Evolutionary conservation across 2,329 filamentous ascomycete species (phyloP), one percentile per base, ranked within the genome.

Genomic region (Mycogone perniciosa): DNA sequence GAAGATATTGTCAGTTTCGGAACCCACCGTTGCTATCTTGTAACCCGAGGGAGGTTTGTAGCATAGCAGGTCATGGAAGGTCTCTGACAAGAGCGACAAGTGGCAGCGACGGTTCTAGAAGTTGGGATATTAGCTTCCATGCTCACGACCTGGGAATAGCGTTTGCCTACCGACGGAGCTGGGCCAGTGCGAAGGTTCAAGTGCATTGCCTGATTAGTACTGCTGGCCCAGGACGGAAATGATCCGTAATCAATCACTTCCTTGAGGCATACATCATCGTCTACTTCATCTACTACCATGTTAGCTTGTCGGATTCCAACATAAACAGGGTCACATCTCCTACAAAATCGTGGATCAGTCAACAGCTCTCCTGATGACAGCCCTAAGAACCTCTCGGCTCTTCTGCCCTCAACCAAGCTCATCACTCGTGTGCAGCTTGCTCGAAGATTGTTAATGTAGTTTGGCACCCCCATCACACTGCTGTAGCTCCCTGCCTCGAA

Each of bases 341-440:
- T 63, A 80, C 78, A 59, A 37, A 75, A 69, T n/a, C 79, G 64
- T 1, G 67, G 57, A 39, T 76, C 69, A 3, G 72, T 68, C 1
- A 73, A 66, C 1, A 77, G 62, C 2, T 72, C 67, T 0, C 71
- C 69, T 2, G 67, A 59, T 30, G 67, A 67, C 2, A 69, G 67
- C 0, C 71, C 71, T 4, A 74, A 64, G 3, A 73, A 61, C 29
- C 78, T 67, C 7, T 69, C 64, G 0, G 73, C 73, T 33, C 76
- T 71, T 4, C 71, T 64, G 51, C 76, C 73, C 57, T 83, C 80
- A 0, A 80, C 65, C 1, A 77, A 60, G 7, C 76, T 71, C 71
- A 81, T 75, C 7, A 70, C 71, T 7, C 77, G 61, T 0, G 77
- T 81, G 50, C 74, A 78, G 56, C 79, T 80, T 31, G 64, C 65